A percentile compares a stretch with the other conserved stretches of the same genome.
Evolutionary conservation across 202 grass and related monocot species (phyloP).

Genomic region (Carex sylvatica): DNA sequence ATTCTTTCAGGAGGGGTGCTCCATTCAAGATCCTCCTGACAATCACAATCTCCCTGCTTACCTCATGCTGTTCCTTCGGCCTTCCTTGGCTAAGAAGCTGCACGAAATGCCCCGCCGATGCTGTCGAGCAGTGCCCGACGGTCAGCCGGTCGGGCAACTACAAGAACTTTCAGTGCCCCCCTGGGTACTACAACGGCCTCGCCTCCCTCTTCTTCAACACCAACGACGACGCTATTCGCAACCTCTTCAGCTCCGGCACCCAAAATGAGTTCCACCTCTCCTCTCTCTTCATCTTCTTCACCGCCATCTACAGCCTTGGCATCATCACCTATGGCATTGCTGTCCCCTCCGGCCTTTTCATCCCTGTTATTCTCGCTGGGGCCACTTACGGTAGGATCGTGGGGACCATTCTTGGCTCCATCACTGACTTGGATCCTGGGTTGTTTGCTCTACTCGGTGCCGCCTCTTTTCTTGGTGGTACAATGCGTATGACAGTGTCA

Average conservation of each 20-base stretch:
- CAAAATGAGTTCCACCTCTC: conserved; percentile 60
- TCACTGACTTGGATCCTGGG: conserved; percentile 77
- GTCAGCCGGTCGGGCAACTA: conserved; percentile 75
- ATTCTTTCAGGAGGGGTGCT: conserved; percentile 64
- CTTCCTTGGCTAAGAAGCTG: conserved; percentile 84
- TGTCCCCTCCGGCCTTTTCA: conserved; percentile 89
- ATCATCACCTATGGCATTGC: conserved; percentile 76
- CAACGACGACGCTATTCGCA: conserved; percentile 94
- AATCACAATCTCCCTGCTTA: conserved; percentile 67
- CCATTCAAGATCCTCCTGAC: conserved; percentile 91
- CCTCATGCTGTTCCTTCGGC: conserved; percentile 80
- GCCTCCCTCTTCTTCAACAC: conserved; percentile 96
- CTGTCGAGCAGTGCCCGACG: conserved; percentile 66
- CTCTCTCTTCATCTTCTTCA: conserved; percentile 75
- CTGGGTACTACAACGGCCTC: conserved; percentile 81
- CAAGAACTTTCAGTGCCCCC: conserved; percentile 82
- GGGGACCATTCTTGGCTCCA: conserved; percentile 69
- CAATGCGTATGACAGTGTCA: conserved; percentile 97
- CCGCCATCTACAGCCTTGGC: conserved; percentile 65
- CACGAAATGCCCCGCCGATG: conserved; percentile 56
- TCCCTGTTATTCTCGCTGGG: conserved; percentile 90
- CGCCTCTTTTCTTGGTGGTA: conserved; percentile 92
- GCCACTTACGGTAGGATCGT: conserved; percentile 74
- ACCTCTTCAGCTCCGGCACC: conserved; percentile 80
- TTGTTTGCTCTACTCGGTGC: conserved; percentile 82